Evolutionary conservation across 306 rosid genomes (phyloP).

Genomic region (Calophaca sinica): DNA sequence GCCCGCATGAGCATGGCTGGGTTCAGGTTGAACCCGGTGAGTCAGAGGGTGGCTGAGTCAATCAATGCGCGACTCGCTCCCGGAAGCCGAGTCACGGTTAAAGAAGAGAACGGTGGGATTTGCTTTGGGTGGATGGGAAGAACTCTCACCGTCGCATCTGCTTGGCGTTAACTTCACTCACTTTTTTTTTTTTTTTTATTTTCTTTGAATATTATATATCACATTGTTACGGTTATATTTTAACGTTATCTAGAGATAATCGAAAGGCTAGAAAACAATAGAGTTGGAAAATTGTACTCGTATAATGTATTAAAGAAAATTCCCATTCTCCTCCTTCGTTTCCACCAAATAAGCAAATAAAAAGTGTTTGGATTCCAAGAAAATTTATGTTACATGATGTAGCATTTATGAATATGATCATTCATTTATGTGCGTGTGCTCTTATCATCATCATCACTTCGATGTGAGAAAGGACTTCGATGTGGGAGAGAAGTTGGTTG

Average conservation of each 20-base stretch:
- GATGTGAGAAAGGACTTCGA: no score
- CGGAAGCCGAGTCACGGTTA: slow-evolving; percentile 58
- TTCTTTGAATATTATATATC: slow-evolving; percentile 34
- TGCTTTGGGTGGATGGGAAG: slow-evolving; percentile 88
- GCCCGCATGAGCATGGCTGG: slow-evolving; percentile 98
- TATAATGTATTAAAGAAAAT: neutral
- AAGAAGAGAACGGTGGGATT: slow-evolving; percentile 82
- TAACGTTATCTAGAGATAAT: no score
- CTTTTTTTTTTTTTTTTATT: neutral
- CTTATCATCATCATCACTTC: no score
- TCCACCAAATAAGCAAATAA: slow-evolving; percentile 33
- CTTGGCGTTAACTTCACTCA: slow-evolving; percentile 86
- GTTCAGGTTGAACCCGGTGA: slow-evolving; percentile 66
- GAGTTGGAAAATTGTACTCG: slow-evolving; percentile 36
- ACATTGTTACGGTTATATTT: slow-evolving; percentile 56
- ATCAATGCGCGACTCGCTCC: slow-evolving; percentile 47
- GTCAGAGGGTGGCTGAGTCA: slow-evolving; percentile 64
- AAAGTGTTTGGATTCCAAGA: slow-evolving; percentile 64
- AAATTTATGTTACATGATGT: slow-evolving; percentile 36
- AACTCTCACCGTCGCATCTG: slow-evolving; percentile 88
- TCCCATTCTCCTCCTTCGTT: neutral
- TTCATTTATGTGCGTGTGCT: no score
- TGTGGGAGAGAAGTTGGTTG: no score
- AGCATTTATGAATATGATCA: slow-evolving; percentile 25
- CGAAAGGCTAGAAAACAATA: slow-evolving; percentile 46